Evolutionary conservation across 257 asterid genomes (phyloP).

Genomic region (Jacaranda copaia): DNA sequence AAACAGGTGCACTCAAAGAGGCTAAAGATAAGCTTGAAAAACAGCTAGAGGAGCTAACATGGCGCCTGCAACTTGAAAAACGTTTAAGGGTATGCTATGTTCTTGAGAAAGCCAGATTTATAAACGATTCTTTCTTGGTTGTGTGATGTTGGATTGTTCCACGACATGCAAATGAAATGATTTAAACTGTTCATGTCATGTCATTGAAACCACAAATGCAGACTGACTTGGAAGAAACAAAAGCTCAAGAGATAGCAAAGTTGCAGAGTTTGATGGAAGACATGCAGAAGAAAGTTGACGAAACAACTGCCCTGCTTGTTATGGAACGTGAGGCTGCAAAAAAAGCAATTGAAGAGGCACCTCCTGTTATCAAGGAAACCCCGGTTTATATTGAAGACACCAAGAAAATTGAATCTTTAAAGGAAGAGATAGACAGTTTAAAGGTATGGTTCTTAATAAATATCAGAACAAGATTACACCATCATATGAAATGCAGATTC

Average conservation of each 20-base stretch:
- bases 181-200: conserved; percentile 24
- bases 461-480: conserved; percentile 21
- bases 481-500: conserved; percentile 15
- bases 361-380: conserved; percentile 89
- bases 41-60: conserved; percentile 92
- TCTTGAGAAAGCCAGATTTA: conserved; percentile 11
- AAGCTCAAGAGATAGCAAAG: conserved; percentile 79
- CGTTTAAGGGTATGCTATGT: conserved; percentile 76
- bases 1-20: conserved; percentile 98
- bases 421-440: conserved; percentile 68
- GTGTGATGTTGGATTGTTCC: conserved; percentile 18
- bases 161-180: conserved; percentile 17
- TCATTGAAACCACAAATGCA: conserved; percentile 45
- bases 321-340: conserved; percentile 90
- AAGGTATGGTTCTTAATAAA: conserved; percentile 59
- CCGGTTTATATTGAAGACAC: conserved; percentile 92
- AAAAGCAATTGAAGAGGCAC: conserved; percentile 94
- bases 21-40: conserved; percentile 99
- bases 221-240: conserved; percentile 95
- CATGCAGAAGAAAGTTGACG: conserved; percentile 83
- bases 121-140: conserved; percentile 2
- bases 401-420: conserved; percentile 73
- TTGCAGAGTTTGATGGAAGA: conserved; percentile 70
- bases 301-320: conserved; percentile 64
- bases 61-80: conserved; percentile 97